Percentiles rank a stretch among this genome's conserved stretches.
phyloP scores from a whole-genome alignment of 2,329 filamentous ascomycete species.

The Ophiostoma sp. region DNA sequence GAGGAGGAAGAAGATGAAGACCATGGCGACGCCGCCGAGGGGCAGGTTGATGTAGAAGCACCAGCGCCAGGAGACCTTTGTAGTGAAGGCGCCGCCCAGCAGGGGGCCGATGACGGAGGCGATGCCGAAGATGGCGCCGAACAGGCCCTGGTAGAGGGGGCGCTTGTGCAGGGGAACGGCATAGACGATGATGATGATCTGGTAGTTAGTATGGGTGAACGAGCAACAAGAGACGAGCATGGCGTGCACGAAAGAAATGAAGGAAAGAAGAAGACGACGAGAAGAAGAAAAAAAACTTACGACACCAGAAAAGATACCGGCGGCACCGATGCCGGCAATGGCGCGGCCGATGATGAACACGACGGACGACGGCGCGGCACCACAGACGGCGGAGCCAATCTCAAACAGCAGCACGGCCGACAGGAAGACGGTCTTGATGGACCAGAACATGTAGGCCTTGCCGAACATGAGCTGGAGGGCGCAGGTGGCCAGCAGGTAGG shows the following conservation, averaged over 20 bases:
- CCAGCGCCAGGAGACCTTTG: slow-evolving; percentile 37
- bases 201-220: background rate
- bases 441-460: slow-evolving; percentile 39
- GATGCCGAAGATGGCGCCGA: slow-evolving; percentile 37
- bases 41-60: slow-evolving; percentile 41
- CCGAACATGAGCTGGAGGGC: slow-evolving; percentile 38
- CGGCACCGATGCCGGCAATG: slow-evolving; percentile 38
- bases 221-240: background rate
- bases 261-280: background rate
- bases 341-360: slow-evolving; percentile 41
- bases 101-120: slow-evolving; percentile 37
- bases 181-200: slow-evolving; percentile 35
- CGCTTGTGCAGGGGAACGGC: slow-evolving; percentile 35
- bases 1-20: slow-evolving; percentile 31
- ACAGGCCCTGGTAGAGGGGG: slow-evolving; percentile 35
- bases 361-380: slow-evolving; percentile 38
- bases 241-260: background rate
- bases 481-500: slow-evolving; percentile 27
- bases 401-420: slow-evolving; percentile 36
- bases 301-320: slow-evolving; percentile 38
- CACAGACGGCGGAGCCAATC: slow-evolving; percentile 39
- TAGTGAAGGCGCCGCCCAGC: slow-evolving; percentile 39
- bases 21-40: slow-evolving; percentile 34
- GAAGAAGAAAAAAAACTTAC: background rate
- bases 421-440: slow-evolving; percentile 35